Evolutionary conservation across 345 rosid genomes (phyloP).

Genomic region (Schrenkiella parvula): DNA sequence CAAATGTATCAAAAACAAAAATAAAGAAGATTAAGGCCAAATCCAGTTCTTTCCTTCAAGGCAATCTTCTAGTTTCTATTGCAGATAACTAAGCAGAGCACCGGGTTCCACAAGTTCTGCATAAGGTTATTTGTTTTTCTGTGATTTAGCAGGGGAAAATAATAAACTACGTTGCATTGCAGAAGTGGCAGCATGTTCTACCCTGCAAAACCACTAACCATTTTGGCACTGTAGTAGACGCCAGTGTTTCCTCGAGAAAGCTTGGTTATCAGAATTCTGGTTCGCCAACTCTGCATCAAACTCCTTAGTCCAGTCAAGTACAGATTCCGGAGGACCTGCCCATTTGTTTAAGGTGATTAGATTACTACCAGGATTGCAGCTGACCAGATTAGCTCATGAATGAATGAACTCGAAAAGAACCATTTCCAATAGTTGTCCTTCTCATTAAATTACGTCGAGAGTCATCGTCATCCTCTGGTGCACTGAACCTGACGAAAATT

Average conservation of each 20-base stretch:
- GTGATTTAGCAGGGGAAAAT: neutral
- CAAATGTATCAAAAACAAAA: slow-evolving; percentile 14
- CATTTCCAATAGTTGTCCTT: slow-evolving; percentile 96
- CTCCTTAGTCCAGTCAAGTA: slow-evolving; percentile 92
- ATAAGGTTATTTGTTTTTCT: neutral
- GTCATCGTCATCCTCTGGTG: slow-evolving; percentile 85
- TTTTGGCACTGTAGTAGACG: slow-evolving; percentile 99
- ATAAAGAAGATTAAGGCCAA: neutral
- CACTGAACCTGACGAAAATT: slow-evolving; percentile 60
- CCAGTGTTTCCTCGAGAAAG: slow-evolving; percentile 96
- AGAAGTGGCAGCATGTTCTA: slow-evolving; percentile 12
- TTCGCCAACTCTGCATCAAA: slow-evolving; percentile 67
- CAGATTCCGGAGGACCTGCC: slow-evolving; percentile 82
- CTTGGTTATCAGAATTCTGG: slow-evolving; percentile 77
- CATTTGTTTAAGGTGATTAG: slow-evolving; percentile 28
- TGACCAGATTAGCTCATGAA: slow-evolving; percentile 5
- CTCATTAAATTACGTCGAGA: slow-evolving; percentile 52
- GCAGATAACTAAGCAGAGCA: slow-evolving; percentile 2
- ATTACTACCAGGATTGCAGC: neutral
- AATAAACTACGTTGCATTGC: neutral
- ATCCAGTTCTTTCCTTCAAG: neutral
- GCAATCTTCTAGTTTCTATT: neutral
- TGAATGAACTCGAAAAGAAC: slow-evolving; percentile 34
- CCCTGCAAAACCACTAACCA: slow-evolving; percentile 47
- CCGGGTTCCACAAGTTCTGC: neutral